Base-by-base conservation (phyloP, 208 protist species). In the Angomonas deanei region DNA sequence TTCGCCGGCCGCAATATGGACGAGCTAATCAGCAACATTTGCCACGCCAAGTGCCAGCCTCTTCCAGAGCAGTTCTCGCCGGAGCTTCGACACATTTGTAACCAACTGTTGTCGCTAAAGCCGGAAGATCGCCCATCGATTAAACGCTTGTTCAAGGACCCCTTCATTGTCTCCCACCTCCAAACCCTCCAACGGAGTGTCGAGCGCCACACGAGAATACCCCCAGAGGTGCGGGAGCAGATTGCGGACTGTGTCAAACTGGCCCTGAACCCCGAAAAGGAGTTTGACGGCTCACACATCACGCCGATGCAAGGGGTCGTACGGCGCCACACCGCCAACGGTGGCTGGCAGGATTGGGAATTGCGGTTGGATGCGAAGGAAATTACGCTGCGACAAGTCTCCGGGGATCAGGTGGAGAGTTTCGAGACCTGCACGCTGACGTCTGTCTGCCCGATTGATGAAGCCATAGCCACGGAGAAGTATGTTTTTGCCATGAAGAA, bases 401-500 rank as follows among this genome's bases (percentile, higher is more conserved):
- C 72, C 0, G 67, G 72, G 23, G 80, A 88, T 30, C 31, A 64
- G 19, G 74, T 79, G 4, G 86, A 93, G 57, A 60, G 33, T 19
- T 68, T 91, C 34, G 72, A 80, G 23, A 69, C 88, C 17, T 30
- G 42, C 23, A 76, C 83, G 1, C 64, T 93, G 15, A 93, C 86
- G 23, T 93, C 86, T 2, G 83, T 93, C n/a, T 93, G 86, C 60
- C 79, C 86, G 11, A 88, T 93, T 46, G 86, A 93, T 60, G 78
- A 76, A 15, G 38, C 58, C 31, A 93, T 91, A 46, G 75, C 86
- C 1, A 66, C 76, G 26, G 83, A 93, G 56, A 65, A 80, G 56
- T 93, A 80, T 33, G 84, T 93, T 33, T 91, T 93, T 54, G 86
- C 86, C 17, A 80, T 93, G 70, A 90, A 91, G 76, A 91, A 91